phyloP scores from a whole-genome alignment of 192 early-diverging fungal genomes.

The Diversispora eburnea region DNA sequence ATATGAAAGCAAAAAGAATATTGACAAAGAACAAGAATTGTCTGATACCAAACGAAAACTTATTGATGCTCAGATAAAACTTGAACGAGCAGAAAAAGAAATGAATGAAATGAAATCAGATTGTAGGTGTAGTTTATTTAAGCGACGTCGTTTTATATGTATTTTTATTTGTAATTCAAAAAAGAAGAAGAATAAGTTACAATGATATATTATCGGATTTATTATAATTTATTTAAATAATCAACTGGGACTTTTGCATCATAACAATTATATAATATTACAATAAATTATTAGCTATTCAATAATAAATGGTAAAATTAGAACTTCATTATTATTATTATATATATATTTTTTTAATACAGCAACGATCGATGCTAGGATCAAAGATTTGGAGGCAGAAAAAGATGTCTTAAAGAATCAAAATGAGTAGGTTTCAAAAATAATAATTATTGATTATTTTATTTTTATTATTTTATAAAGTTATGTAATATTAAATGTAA shows the following conservation, averaged over 20 bases:
- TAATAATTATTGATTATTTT: background rate
- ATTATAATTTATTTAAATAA: background rate
- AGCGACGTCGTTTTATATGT: background rate
- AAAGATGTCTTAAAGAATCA: conserved; percentile 35
- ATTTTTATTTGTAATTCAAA: conserved; percentile 2
- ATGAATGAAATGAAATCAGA: conserved; percentile 35
- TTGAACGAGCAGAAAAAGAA: conserved; percentile 38
- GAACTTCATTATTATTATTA: background rate
- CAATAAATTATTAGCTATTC: too few relatives aligned
- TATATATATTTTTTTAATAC: conserved; percentile 13
- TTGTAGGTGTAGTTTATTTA: conserved; percentile 32
- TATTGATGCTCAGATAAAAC: conserved; percentile 30
- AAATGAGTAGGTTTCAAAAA: conserved; percentile 31
- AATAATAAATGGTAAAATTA: too few relatives aligned
- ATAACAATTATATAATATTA: too few relatives aligned
- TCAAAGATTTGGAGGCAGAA: conserved; percentile 44
- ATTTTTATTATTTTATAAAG: conserved; percentile 12
- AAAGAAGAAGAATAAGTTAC: background rate
- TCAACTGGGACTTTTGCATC: too few relatives aligned
- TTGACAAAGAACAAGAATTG: conserved; percentile 35
- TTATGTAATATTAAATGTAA: background rate
- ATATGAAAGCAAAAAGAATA: background rate
- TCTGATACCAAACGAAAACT: conserved; percentile 31
- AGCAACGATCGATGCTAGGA: conserved; percentile 15
- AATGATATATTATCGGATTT: background rate